These are phyloP conservation scores for Fusarium piperis DNA, from an alignment of 2,329 filamentous ascomycete species.

Conservation along the genomic window DNA sequence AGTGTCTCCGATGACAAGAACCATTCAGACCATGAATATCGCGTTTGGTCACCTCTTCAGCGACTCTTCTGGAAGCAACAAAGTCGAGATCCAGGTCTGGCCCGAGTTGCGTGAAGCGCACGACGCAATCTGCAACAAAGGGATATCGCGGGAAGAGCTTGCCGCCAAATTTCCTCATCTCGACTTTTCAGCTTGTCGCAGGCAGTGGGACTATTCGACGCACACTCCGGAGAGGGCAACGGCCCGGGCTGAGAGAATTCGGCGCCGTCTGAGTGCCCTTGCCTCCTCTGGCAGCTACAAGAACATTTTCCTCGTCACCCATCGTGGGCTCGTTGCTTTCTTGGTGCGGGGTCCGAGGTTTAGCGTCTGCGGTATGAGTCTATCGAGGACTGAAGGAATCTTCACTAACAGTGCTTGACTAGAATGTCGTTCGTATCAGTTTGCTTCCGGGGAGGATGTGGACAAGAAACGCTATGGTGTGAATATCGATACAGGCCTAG, in stretches of 20 bases:
- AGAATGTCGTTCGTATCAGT: slow-evolving; percentile 32
- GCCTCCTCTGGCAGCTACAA: slow-evolving; percentile 17
- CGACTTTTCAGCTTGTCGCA: slow-evolving; percentile 27
- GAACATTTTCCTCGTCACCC: slow-evolving; percentile 31
- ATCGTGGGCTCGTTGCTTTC: slow-evolving; percentile 35
- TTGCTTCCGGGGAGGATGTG: slow-evolving; percentile 13
- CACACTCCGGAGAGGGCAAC: slow-evolving; percentile 25
- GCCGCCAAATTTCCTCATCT: slow-evolving; percentile 29
- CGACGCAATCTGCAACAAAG: slow-evolving; percentile 40
- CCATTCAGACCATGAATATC: slow-evolving; percentile 34
- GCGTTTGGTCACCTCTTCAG: slow-evolving; percentile 22
- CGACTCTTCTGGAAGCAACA: not conserved
- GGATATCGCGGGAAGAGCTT: slow-evolving; percentile 19
- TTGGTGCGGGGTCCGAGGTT: slow-evolving; percentile 32
- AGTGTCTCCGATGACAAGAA: slow-evolving; percentile 29
- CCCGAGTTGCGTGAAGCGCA: slow-evolving; percentile 37
- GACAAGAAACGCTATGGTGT: slow-evolving; percentile 3
- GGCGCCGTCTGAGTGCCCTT: slow-evolving; percentile 12
- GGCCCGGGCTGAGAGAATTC: slow-evolving; percentile 32
- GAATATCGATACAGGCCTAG: slow-evolving; percentile 20
- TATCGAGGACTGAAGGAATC: rapidly evolving
- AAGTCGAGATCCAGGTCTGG: slow-evolving; percentile 30
- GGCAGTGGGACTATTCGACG: slow-evolving; percentile 31
- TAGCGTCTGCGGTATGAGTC: slow-evolving; percentile 26
- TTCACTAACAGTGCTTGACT: not conserved